phyloP scores from a whole-genome alignment of 768 basidiomycete species.

The Coprinopsis strossmayeri region DNA sequence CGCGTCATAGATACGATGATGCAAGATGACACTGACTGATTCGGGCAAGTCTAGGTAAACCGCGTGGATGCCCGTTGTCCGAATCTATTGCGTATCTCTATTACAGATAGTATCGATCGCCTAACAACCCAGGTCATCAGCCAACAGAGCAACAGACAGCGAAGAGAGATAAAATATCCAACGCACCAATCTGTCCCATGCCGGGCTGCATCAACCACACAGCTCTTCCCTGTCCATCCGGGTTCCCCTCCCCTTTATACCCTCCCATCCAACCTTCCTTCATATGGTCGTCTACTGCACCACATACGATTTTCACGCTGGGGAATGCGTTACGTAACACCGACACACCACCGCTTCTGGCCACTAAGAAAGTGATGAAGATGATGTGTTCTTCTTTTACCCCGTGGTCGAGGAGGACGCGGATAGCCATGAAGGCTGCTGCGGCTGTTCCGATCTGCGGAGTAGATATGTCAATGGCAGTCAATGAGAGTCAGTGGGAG shows the following conservation, averaged over 20 bases:
- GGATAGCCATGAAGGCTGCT: constrained; percentile 91
- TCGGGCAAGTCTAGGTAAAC: background rate
- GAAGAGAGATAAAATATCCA: constrained; percentile 25
- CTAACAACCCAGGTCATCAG: constrained; percentile 16
- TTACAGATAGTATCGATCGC: constrained; percentile 37
- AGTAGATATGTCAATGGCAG: background rate
- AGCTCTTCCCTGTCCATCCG: constrained; percentile 48
- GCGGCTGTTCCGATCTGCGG: constrained; percentile 87
- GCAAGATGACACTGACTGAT: background rate
- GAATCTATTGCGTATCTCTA: background rate
- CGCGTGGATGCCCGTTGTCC: no score
- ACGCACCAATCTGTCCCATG: constrained; percentile 88
- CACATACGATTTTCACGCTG: constrained; percentile 74
- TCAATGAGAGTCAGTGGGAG: background rate
- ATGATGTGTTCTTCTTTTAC: constrained; percentile 79
- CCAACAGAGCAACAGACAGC: background rate
- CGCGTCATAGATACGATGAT: no score
- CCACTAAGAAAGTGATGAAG: constrained; percentile 85
- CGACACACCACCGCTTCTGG: constrained; percentile 71
- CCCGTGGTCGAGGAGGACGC: constrained; percentile 90
- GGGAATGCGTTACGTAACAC: constrained; percentile 84
- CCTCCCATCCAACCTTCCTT: constrained; percentile 67
- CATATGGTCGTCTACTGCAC: constrained; percentile 74
- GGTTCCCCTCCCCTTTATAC: constrained; percentile 42
- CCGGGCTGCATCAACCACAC: constrained; percentile 85